A percentile compares a stretch with the other conserved stretches of the same genome.
These are phyloP conservation scores for Zygotorulaspora danielsina DNA, from an alignment of 805 yeast species.

Conservation along the genomic window DNA sequence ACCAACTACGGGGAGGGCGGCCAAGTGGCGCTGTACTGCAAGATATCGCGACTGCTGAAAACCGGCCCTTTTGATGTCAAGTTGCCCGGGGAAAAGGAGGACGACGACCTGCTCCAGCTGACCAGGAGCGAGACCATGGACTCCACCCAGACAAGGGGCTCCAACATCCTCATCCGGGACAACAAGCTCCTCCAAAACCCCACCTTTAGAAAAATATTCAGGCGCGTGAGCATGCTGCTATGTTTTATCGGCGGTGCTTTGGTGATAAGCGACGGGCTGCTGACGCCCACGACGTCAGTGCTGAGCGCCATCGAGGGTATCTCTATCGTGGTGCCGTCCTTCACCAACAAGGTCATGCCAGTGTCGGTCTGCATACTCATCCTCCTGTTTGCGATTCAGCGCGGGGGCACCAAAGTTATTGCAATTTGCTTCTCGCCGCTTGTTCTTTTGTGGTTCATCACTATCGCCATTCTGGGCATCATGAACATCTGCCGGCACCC, in stretches of 20 bases:
- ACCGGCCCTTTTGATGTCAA: constrained; percentile 45
- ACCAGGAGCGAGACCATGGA: constrained; percentile 33
- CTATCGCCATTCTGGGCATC: constrained; percentile 44
- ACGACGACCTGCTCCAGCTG: constrained; percentile 34
- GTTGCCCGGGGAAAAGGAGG: constrained; percentile 35
- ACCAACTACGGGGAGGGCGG: constrained; percentile 63
- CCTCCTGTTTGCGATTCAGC: constrained; percentile 44
- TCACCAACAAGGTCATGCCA: constrained; percentile 41
- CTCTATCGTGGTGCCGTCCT: constrained; percentile 47
- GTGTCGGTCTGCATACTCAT: constrained; percentile 48
- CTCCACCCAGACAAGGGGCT: constrained; percentile 29
- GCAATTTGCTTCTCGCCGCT: constrained; percentile 52
- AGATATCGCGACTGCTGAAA: constrained; percentile 46
- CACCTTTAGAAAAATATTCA: constrained; percentile 5
- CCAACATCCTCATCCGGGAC: constrained; percentile 10
- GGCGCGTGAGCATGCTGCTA: constrained; percentile 22
- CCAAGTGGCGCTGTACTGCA: constrained; percentile 58
- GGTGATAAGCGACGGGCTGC: constrained; percentile 55
- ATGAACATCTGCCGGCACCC: constrained; percentile 44
- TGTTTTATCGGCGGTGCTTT: constrained; percentile 55
- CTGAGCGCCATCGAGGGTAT: constrained; percentile 55
- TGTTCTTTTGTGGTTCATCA: constrained; percentile 47
- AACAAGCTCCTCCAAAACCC: constrained; percentile 1
- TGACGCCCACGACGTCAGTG: constrained; percentile 62
- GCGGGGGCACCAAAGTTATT: constrained; percentile 48